Evolutionary conservation across 768 basidiomycete genomes (phyloP).

Genomic region (Boletus barrowsii): DNA sequence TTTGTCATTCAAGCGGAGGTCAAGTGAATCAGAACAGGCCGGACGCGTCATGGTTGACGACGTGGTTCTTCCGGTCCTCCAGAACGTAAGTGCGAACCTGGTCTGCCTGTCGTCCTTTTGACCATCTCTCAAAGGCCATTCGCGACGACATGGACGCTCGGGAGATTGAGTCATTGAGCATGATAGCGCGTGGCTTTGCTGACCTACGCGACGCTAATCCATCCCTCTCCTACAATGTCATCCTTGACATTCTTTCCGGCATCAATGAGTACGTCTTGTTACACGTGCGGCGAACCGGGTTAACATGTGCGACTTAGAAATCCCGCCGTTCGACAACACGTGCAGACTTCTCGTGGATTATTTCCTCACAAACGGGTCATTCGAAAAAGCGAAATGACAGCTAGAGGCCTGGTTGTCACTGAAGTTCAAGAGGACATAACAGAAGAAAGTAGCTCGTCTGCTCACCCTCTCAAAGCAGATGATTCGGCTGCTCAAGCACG

Average conservation of each 20-base stretch:
- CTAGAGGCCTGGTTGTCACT: conserved; percentile 78
- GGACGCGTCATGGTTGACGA: conserved; percentile 75
- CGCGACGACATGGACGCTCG: conserved; percentile 84
- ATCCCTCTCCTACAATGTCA: conserved; percentile 79
- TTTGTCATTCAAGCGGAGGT: conserved; percentile 43
- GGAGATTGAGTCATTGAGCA: conserved; percentile 85
- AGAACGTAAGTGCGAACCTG: conserved; percentile 50
- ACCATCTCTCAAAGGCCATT: conserved; percentile 48
- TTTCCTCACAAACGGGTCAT: conserved; percentile 79
- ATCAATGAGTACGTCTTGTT: conserved; percentile 77
- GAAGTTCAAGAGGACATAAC: conserved; percentile 74
- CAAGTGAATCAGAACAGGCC: conserved; percentile 60
- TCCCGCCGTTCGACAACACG: conserved; percentile 71
- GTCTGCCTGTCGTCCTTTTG: neutral
- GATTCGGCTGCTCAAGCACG: conserved; percentile 44
- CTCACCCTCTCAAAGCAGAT: conserved; percentile 31
- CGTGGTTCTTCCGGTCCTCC: conserved; percentile 76
- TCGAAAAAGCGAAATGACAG: conserved; percentile 82
- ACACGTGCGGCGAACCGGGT: neutral
- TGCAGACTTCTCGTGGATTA: conserved; percentile 75
- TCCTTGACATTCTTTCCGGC: conserved; percentile 85
- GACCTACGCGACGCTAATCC: conserved; percentile 84
- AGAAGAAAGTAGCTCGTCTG: conserved; percentile 30
- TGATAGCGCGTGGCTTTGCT: conserved; percentile 85
- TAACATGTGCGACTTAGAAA: conserved; percentile 50